Base-by-base conservation (phyloP, 1,139 yeast species). In the Scheffersomyces parashehatae region DNA sequence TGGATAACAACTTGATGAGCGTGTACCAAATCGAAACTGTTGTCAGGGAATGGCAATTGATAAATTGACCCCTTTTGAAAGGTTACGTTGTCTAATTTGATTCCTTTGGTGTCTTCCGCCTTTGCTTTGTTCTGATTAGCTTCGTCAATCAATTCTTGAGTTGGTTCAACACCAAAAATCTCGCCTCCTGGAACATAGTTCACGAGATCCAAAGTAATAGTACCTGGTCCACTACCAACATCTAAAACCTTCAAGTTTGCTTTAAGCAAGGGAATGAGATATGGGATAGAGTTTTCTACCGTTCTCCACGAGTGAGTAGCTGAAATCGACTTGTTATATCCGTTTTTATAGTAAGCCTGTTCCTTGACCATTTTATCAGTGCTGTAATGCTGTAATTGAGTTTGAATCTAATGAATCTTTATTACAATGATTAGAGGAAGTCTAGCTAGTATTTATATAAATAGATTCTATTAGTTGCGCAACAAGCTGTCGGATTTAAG, bases 191-290 rank as follows among this genome's bases (percentile, higher is more conserved):
- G 52, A 6, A 67, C 51, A 44, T 66, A 62, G 35, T 53, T 48
- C n/a, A 69, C 73, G 34, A 68, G 50, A 44, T 67, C 75, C 13
- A 59, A 45, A 10, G 73, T 67, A 39, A 71, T 71, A 14, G 75
- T 57, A 1, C 74, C 77, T 2, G 76, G 76, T 0, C 77, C 77
- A 47, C 68, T 65, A 2, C 77, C 77, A 12, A 70, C 70, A 48
- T 72, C 77, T 15, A 71, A 59, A n/a, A 70, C 55, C 34, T 52
- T 49, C 39, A 55, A 53, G 33, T 56, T 52, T 5, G 63, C 57
- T 44, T 63, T 55, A 37, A 71, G 44, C 28, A 60, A 54, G 2
- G 67, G 64, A 15, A 67, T 46, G 39, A 67, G 43, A 47, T 58
- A 69, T 2, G 53, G 55, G 5, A 64, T 55, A 3, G 69, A 63